phyloP scores from a whole-genome alignment of 768 basidiomycete species.

The Dendrothele bispora region DNA sequence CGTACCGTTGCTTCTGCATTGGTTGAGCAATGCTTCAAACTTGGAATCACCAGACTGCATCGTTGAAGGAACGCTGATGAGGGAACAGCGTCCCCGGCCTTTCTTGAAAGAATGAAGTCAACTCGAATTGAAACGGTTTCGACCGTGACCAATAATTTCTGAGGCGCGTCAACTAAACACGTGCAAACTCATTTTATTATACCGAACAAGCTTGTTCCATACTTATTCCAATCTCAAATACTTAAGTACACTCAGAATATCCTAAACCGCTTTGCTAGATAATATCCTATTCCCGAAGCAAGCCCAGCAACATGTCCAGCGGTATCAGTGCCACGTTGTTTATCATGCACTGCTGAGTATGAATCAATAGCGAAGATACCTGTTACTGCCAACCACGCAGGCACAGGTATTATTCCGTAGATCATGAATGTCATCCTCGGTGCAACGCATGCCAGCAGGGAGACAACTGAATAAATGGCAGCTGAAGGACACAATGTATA shows the following conservation, averaged over 20 bases:
- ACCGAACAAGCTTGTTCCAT: no score
- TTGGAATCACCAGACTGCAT: slow-evolving; percentile 53
- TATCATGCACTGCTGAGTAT: slow-evolving; percentile 40
- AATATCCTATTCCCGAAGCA: slow-evolving; percentile 60
- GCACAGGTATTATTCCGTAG: slow-evolving; percentile 77
- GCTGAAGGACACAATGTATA: slow-evolving; percentile 38
- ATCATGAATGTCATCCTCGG: slow-evolving; percentile 67
- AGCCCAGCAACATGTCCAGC: slow-evolving; percentile 69
- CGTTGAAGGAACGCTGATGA: slow-evolving; percentile 17
- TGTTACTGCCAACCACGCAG: slow-evolving; percentile 73
- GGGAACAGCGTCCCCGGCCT: slow-evolving; percentile 11
- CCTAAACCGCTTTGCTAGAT: slow-evolving; percentile 36
- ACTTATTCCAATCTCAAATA: no score
- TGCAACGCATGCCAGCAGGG: slow-evolving; percentile 69
- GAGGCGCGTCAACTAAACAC: no score
- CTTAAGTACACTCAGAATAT: no score
- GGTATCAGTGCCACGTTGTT: slow-evolving; percentile 28
- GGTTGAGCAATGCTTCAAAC: slow-evolving; percentile 61
- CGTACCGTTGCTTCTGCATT: slow-evolving; percentile 66
- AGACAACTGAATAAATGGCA: slow-evolving; percentile 69
- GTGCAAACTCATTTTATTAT: no score
- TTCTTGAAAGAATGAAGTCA: neutral
- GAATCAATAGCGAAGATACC: slow-evolving; percentile 67
- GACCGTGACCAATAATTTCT: no score
- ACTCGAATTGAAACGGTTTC: no score